Evolutionary conservation across 352 stramenopile species (phyloP).

Genomic region (Discostella stelligera): DNA sequence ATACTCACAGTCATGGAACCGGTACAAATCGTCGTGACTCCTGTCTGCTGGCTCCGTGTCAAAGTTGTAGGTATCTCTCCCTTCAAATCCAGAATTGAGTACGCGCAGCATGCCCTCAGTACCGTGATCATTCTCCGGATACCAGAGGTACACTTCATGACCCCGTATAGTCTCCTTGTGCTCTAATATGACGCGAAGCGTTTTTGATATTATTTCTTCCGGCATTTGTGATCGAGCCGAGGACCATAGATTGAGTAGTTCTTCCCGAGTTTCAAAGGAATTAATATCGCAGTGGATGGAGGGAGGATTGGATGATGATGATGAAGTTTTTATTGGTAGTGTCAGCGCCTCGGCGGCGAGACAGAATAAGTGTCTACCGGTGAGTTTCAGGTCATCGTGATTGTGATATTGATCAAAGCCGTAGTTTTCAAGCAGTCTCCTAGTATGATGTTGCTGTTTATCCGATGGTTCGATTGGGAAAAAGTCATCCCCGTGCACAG

Average conservation of each 20-base stretch:
- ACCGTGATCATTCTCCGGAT: slow-evolving; percentile 56
- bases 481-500: slow-evolving; percentile 11
- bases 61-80: slow-evolving; percentile 40
- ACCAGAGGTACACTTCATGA: slow-evolving; percentile 64
- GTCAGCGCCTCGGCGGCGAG: slow-evolving; percentile 53
- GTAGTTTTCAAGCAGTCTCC: neutral
- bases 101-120: slow-evolving; percentile 56
- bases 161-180: slow-evolving; percentile 43
- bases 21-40: slow-evolving; percentile 43
- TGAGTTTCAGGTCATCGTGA: slow-evolving; percentile 36
- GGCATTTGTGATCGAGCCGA: slow-evolving; percentile 59
- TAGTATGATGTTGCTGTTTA: neutral
- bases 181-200: slow-evolving; percentile 53
- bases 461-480: slow-evolving; percentile 1
- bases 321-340: slow-evolving; percentile 27
- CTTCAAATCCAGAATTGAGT: slow-evolving; percentile 47
- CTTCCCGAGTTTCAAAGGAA: slow-evolving; percentile 49
- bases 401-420: neutral
- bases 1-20: slow-evolving; percentile 44
- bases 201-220: slow-evolving; percentile 48
- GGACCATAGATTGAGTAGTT: slow-evolving; percentile 67
- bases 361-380: slow-evolving; percentile 68
- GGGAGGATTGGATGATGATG: slow-evolving; percentile 18
- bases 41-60: slow-evolving; percentile 44
- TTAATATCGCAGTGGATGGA: slow-evolving; percentile 39